phyloP scores from a whole-genome alignment of 352 stramenopile genomes.

The Phytophthora capsici region DNA sequence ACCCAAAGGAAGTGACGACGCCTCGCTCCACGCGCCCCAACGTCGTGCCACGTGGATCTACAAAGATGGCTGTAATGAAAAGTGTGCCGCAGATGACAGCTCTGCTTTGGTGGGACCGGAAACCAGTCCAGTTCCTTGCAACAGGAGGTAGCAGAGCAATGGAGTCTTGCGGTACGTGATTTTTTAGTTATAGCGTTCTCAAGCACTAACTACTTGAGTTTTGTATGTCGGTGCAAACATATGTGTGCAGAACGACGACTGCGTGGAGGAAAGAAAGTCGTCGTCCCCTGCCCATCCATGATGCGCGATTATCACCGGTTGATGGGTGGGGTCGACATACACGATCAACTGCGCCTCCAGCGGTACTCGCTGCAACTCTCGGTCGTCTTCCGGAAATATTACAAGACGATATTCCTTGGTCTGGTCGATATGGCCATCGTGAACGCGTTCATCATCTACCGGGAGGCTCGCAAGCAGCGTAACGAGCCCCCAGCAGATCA shows the following conservation, averaged over 20 bases:
- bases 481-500: conserved; percentile 2
- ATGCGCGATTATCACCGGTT: conserved; percentile 11
- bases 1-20: background rate
- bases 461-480: conserved; percentile 1
- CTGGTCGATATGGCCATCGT: conserved; percentile 33
- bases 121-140: background rate
- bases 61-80: background rate
- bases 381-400: conserved; percentile 22
- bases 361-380: conserved; percentile 26
- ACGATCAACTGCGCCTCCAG: conserved; percentile 27
- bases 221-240: background rate
- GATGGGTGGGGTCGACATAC: conserved; percentile 15
- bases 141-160: conserved; percentile 3
- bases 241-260: background rate
- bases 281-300: conserved; percentile 13
- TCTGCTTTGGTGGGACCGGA: conserved; percentile 7
- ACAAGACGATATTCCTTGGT: conserved; percentile 32
- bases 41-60: background rate
- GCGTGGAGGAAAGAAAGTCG: conserved; percentile 2
- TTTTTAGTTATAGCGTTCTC: background rate
- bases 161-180: conserved; percentile 8
- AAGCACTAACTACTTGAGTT: background rate
- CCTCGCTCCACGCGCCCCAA: background rate
- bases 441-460: conserved; percentile 24
- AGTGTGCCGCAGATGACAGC: background rate